Evolutionary conservation across 2,329 filamentous ascomycete genomes (phyloP), one percentile per base, ranked within the genome.

Genomic region (Westerdykella aurantiaca): DNA sequence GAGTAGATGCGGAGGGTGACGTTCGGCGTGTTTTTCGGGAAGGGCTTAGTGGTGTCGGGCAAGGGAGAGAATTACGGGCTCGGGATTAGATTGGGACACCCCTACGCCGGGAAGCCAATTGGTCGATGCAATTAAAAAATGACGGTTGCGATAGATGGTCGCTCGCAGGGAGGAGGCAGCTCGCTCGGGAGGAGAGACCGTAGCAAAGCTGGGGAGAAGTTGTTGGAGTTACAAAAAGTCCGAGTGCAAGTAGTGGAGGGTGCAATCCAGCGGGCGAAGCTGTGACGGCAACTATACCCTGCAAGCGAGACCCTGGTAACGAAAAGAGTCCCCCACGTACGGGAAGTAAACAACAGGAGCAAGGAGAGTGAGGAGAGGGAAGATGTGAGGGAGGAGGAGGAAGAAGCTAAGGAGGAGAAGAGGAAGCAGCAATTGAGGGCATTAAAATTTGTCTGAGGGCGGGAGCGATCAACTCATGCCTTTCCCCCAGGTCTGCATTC

Each of bases 191-290:
- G 55, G 53, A 55, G 39, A 38, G 25, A 40, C 47, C 49, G 45
- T 53, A 45, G 40, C 45, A 51, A 55, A 47, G 41, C 25, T 29
- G 11, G 7, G 25, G 11, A 29, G 25, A 29, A 29, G 39, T 34
- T 48, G 57, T 56, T 58, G 58, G 46, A 52, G 47, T 46, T 45
- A 39, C 34, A 41, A 40, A 35, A 39, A 48, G 43, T 43, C 43
- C 50, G 41, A 40, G 41, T 41, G 47, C 46, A 31, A 41, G 38
- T 17, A 41, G 38, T 17, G 37, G 40, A 38, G n/a, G 37, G 41
- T 43, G 33, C 45, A 43, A 34, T 42, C 42, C 50, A 49, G 48
- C 45, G 46, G 52, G 44, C 46, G 37, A 49, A 52, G 50, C 48
- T 55, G 46, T 23, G 37, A 29, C 25, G 25, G 25, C 25, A 29